phyloP scores from a whole-genome alignment of 345 rosid species.

The Eucalyptus microcorys region DNA sequence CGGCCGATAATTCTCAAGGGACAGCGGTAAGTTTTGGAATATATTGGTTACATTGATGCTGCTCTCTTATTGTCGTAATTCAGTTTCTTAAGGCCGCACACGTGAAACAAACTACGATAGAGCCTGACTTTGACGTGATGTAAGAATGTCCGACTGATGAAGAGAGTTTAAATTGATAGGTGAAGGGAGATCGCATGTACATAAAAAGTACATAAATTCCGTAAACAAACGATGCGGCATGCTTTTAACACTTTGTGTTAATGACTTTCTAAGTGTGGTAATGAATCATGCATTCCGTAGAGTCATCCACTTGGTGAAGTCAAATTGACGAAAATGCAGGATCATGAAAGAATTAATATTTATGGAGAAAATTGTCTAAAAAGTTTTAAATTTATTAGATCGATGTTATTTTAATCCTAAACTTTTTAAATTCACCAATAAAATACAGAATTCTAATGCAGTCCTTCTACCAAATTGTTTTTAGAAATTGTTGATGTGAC shows the following conservation, averaged over 20 bases:
- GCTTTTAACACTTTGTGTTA: not conserved
- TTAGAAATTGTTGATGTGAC: rapidly evolving
- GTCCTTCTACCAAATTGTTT: rapidly evolving
- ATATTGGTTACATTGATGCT: not conserved
- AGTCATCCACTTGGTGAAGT: not conserved
- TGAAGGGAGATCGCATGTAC: not conserved
- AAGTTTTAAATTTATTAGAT: not conserved
- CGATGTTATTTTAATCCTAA: rapidly evolving
- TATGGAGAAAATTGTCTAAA: not conserved
- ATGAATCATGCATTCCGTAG: not conserved
- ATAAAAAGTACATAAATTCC: rapidly evolving
- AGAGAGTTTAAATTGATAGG: rapidly evolving
- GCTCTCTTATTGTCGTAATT: not conserved
- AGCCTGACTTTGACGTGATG: not conserved
- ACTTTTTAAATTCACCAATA: not conserved
- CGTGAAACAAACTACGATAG: rapidly evolving
- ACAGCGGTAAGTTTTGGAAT: not conserved
- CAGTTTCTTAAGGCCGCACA: not conserved
- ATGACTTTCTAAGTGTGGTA: not conserved
- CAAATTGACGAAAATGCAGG: not conserved
- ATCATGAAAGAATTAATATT: not conserved
- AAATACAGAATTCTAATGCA: rapidly evolving
- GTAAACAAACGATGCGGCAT: rapidly evolving
- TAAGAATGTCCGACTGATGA: rapidly evolving
- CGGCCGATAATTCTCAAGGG: not conserved